Conservation (phyloP, 2,329 filamentous ascomycete species). For the Polytolypa hystricis region DNA sequence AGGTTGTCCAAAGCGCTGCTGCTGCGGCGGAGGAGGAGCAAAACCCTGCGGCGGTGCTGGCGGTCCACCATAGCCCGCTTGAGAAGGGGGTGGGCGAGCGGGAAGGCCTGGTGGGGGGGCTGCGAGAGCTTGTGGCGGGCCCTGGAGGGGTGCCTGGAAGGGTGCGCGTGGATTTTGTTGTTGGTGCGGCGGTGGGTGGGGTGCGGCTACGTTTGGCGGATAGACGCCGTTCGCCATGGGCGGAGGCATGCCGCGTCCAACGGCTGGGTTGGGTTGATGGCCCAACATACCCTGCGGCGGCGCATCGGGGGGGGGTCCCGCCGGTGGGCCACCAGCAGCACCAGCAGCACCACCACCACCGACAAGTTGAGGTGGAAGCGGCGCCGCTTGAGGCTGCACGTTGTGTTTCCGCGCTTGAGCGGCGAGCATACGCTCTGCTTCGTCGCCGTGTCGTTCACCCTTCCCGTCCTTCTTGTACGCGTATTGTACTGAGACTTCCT, state of each 20-base stretch:
- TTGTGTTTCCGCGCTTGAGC: conserved; percentile 91
- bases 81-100: conserved; percentile 57
- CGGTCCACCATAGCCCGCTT: conserved; percentile 58
- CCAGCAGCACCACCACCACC: conserved; percentile 27
- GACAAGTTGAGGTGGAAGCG: conserved; percentile 64
- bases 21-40: too few relatives aligned
- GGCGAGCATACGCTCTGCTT: conserved; percentile 83
- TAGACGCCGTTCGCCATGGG: conserved; percentile 30
- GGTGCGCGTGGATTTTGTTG: conserved; percentile 44
- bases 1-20: conserved; percentile 26
- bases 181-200: conserved; percentile 34
- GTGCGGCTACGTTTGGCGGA: conserved; percentile 38
- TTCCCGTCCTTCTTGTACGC: conserved; percentile 99
- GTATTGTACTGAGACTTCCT: conserved; percentile 92
- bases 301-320: conserved; percentile 7
- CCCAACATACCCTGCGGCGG: conserved; percentile 17
- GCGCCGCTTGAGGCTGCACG: conserved; percentile 68
- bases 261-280: conserved; percentile 25
- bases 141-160: neutral
- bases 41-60: conserved; percentile 29
- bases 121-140: conserved; percentile 39
- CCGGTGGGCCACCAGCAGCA: conserved; percentile 20
- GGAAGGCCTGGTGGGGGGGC: conserved; percentile 46
- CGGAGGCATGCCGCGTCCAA: conserved; percentile 28
- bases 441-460: conserved; percentile 88